These are phyloP conservation scores for Hypericum androsaemum DNA, from an alignment of 345 rosid genomes.

Conservation along the genomic window DNA sequence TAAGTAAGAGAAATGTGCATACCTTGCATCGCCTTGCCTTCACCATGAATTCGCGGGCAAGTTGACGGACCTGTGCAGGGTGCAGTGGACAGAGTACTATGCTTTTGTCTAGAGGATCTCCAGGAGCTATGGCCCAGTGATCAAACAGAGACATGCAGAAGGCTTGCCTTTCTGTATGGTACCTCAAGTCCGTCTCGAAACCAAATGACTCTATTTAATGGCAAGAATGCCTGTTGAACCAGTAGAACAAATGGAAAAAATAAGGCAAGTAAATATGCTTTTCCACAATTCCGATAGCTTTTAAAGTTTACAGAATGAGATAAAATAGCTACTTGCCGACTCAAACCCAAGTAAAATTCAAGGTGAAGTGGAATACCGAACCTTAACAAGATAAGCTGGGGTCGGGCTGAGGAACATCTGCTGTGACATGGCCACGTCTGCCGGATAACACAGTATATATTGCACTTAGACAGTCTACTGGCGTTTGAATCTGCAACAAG, in stretches of 20 bases:
- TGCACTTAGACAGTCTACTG: conserved; percentile 89
- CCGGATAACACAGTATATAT: conserved; percentile 88
- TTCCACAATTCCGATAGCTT: too few relatives aligned
- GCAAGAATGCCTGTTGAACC: conserved; percentile 63
- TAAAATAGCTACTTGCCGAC: too few relatives aligned
- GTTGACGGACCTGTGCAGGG: conserved; percentile 83
- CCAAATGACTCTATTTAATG: conserved; percentile 87
- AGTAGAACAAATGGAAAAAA: neutral
- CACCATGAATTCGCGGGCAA: conserved; percentile 84
- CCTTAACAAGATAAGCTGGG: conserved; percentile 94
- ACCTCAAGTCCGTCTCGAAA: conserved; percentile 82
- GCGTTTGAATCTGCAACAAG: conserved; percentile 81
- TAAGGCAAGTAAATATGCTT: too few relatives aligned
- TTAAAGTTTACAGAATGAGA: too few relatives aligned
- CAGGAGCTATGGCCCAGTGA: conserved; percentile 90
- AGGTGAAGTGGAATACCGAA: conserved; percentile 15
- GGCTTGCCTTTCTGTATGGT: conserved; percentile 90
- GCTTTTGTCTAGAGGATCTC: conserved; percentile 88
- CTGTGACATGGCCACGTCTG: conserved; percentile 94
- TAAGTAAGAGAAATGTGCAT: neutral
- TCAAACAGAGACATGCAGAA: conserved; percentile 69
- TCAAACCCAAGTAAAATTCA: neutral
- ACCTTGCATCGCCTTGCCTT: conserved; percentile 85
- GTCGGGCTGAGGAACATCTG: conserved; percentile 99
- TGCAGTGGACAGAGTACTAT: conserved; percentile 77